These are phyloP conservation scores for Aspergillus calidoustus DNA, from an alignment of 2,329 filamentous ascomycete species.

Conservation along the genomic window DNA sequence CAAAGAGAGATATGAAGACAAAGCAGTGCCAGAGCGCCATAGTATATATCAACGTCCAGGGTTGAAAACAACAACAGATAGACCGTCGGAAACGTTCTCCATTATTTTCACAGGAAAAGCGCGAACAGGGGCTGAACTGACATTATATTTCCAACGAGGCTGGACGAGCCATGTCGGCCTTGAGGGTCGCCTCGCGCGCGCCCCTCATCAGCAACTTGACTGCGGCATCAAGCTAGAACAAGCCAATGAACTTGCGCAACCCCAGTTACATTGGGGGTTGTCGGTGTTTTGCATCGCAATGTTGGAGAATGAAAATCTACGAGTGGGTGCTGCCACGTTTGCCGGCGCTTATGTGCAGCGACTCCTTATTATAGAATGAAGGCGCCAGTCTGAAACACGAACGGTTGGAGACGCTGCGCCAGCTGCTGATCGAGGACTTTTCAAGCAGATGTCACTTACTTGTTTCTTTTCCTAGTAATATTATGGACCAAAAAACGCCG, in stretches of 20 bases:
- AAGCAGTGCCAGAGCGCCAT: slow-evolving; percentile 15
- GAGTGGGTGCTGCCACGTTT: slow-evolving; percentile 11
- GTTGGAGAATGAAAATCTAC: neutral
- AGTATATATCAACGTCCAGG: neutral
- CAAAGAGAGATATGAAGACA: slow-evolving; percentile 22
- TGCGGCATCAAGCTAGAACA: neutral
- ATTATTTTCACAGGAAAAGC: neutral
- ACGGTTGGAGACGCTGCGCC: neutral
- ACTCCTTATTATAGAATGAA: neutral
- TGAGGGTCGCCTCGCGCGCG: slow-evolving; percentile 13
- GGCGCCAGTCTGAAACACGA: slow-evolving; percentile 11
- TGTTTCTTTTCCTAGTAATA: slow-evolving; percentile 14
- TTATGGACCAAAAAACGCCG: slow-evolving; percentile 13
- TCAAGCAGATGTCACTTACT: neutral
- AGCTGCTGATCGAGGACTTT: neutral
- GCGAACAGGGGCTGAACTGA: neutral
- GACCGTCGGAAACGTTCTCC: neutral
- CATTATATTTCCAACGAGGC: slow-evolving; percentile 4
- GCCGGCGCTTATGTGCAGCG: slow-evolving; percentile 17
- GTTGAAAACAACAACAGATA: neutral
- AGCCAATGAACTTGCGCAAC: neutral
- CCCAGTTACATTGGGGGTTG: neutral
- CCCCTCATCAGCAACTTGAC: neutral
- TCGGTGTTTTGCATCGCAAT: neutral
- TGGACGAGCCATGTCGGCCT: slow-evolving; percentile 15